Base-by-base conservation (phyloP, 257 asterid genomes). In the Oldenlandia corymbosa region DNA sequence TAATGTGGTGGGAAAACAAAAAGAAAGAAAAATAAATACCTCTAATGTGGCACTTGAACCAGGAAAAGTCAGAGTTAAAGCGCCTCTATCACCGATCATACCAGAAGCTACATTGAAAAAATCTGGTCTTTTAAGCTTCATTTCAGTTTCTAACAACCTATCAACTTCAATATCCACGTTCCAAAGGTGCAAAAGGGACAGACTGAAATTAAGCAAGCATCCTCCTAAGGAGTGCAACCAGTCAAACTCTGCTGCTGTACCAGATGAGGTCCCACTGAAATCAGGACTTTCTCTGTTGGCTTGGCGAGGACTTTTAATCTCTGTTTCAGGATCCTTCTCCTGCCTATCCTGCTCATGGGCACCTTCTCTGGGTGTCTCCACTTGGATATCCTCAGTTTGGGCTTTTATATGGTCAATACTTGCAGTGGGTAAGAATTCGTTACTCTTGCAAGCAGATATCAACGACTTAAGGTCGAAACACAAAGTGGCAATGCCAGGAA, bases 181-280 rank as follows among this genome's bases (percentile, higher is more conserved):
- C 99, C 99, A 92, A 50, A 87, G 71, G 80, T 92, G 99, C 83
- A 92, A 82, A 73, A 92, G 74, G 5, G 99, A 90, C 81, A 92
- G 75, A 78, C 95, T 83, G 83, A 92, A 92, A 47, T 65, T 82
- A 69, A 92, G 93, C 59, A 92, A 77, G 75, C 85, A 81, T 68
- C 71, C 87, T 69, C 88, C 95, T 67, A 85, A 76, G 30, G 78
- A 66, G 68, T 65, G 75, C 69, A 78, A 76, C 86, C 79, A 75
- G 69, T 85, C 80, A 74, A 71, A 47, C 68, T 79, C 78, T 71
- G 75, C 74, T 60, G 69, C 62, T 66, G 76, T 55, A 67, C 68
- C 75, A 55, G 48, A 68, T 41, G 78, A 68, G 63, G 79, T 58
- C 62, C 70, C 82, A 65, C 56, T 80, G 43, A 76, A 59, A 64